Base-by-base conservation (phyloP, 129 eudicot species). In the Solidago caesia region DNA sequence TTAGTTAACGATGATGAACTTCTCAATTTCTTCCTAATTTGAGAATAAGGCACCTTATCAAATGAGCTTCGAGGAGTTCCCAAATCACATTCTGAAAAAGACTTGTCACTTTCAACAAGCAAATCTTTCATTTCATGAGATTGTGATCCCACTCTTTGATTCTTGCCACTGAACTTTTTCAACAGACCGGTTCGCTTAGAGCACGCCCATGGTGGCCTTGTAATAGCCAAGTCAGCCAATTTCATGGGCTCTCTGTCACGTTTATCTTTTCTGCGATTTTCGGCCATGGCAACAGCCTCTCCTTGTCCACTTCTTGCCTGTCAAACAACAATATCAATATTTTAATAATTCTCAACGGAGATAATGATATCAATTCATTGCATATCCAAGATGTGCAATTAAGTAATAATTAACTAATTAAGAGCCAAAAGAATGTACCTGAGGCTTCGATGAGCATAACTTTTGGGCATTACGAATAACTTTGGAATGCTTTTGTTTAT, bases 101-200 rank as follows among this genome's bases (percentile, higher is more conserved):
- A 14, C 26, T 57, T 75, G 44, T 67, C 76, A 60, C 76, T 83
- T 62, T 75, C 83, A 75, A 51, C 68, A 57, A 49, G 60, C 77
- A 71, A 56, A 42, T 77, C 83, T 71, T 67, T 81, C 26, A 43
- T 45, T 42, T 42, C 16, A 10, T 39, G 60, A 77, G 47, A 33
- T 49, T 61, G 64, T 27, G 75, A 60, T 60, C 14, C 84, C 45
- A 43, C 27, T 33, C 51, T 41, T 11, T 62, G 68, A 67, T 41
- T 76, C 69, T 83, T 62, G 72, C 68, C 11, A 64, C 48, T 64
- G 16, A 64, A 4, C 51, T 71, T 89, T 78, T 78, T 79, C 5
- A 58, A 69, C 2, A 82, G 88, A 73, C 71, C 70, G n/a, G 89
- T 80, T 74, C 91, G 61, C 76, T 83, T 84, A 29, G 98, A 91